These are phyloP conservation scores for Penicillium decumbens DNA, from an alignment of 2,329 filamentous ascomycete species.

Conservation along the genomic window DNA sequence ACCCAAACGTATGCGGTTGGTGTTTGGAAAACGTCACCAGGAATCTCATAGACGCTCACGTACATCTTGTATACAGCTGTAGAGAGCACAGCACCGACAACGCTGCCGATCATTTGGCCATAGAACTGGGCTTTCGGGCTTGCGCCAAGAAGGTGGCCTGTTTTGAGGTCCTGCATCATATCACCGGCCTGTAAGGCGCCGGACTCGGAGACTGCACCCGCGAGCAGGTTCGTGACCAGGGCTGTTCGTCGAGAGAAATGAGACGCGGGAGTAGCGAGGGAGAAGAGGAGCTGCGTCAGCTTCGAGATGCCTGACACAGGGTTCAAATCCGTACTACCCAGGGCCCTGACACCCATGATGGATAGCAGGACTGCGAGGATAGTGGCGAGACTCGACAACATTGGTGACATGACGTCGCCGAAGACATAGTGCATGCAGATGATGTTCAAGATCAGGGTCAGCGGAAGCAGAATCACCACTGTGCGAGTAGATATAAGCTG, in stretches of 20 bases:
- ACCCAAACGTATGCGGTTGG: slow-evolving; percentile 97
- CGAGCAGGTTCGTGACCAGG: slow-evolving; percentile 91
- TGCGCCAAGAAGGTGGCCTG: slow-evolving; percentile 85
- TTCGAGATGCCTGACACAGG: slow-evolving; percentile 96
- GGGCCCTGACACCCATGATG: slow-evolving; percentile 61
- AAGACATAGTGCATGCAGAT: slow-evolving; percentile 78
- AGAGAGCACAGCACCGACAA: slow-evolving; percentile 77
- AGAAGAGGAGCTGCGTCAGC: slow-evolving; percentile 91
- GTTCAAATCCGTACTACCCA: slow-evolving; percentile 85
- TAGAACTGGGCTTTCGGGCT: slow-evolving; percentile 94
- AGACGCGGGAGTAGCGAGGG: slow-evolving; percentile 74
- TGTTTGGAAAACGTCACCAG: slow-evolving; percentile 84
- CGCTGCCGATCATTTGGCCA: slow-evolving; percentile 87
- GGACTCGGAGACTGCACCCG: slow-evolving; percentile 78
- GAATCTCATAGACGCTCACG: slow-evolving; percentile 81
- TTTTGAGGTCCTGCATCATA: slow-evolving; percentile 95
- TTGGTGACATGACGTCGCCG: slow-evolving; percentile 71
- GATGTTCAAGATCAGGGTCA: slow-evolving; percentile 76
- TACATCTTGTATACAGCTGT: slow-evolving; percentile 87
- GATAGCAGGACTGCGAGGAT: slow-evolving; percentile 70
- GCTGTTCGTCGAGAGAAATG: slow-evolving; percentile 73
- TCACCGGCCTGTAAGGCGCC: slow-evolving; percentile 92
- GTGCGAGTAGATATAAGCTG: slow-evolving; percentile 71
- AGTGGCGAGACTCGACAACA: slow-evolving; percentile 72
- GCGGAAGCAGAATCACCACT: slow-evolving; percentile 68